These are phyloP conservation scores for Picochlorum sp. DNA, from an alignment of 139 green algal species.

Conservation along the genomic window DNA sequence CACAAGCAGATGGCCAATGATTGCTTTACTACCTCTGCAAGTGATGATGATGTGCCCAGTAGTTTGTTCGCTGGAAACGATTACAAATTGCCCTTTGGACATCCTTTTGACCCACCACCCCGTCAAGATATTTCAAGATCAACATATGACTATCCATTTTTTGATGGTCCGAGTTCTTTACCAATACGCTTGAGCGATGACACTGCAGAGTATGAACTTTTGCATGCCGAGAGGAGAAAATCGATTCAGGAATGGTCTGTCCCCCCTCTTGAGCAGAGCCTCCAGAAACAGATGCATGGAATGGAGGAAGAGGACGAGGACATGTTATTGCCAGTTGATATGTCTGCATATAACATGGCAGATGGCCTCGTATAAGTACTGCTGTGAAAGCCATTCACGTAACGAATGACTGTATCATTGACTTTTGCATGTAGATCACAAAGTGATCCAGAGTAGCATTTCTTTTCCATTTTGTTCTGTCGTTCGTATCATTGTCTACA, in stretches of 20 bases:
- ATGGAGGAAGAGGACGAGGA: background rate
- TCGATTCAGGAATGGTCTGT: too few relatives aligned
- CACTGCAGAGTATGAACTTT: background rate
- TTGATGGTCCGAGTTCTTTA: background rate
- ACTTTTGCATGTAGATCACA: too few relatives aligned
- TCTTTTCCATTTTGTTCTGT: too few relatives aligned
- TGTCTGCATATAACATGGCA: constrained; percentile 7
- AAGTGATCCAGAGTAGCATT: too few relatives aligned
- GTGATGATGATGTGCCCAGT: background rate
- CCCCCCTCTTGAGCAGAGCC: background rate
- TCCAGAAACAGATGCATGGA: background rate
- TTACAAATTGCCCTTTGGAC: too few relatives aligned
- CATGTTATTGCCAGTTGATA: constrained; percentile 7
- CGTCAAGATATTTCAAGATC: background rate
- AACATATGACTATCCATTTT: constrained; percentile 1
- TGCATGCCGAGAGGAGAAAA: background rate
- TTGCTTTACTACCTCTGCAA: constrained; percentile 3
- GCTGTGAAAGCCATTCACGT: background rate
- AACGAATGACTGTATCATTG: too few relatives aligned
- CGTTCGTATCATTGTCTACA: too few relatives aligned
- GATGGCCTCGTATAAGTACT: constrained; percentile 12
- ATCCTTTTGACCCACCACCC: too few relatives aligned
- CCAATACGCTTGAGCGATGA: background rate
- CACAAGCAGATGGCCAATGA: constrained; percentile 9
- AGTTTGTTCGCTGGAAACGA: too few relatives aligned